These are phyloP conservation scores for Phytophthora gonapodyides DNA, from an alignment of 352 stramenopile species.

Conservation along the genomic window DNA sequence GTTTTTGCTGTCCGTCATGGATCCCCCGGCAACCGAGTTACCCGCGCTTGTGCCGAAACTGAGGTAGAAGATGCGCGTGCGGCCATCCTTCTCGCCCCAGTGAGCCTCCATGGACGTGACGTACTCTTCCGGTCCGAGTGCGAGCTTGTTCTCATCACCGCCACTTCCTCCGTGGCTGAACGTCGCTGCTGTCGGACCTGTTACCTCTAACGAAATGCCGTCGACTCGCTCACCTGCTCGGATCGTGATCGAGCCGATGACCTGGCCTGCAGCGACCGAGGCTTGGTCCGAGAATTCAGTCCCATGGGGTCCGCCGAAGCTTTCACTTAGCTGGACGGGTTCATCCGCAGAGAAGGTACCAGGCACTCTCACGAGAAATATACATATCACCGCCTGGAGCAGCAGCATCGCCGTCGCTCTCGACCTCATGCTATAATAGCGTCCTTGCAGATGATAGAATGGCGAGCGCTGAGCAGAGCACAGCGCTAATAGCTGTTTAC, in stretches of 20 bases:
- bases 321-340: conserved; percentile 24
- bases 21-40: conserved; percentile 19
- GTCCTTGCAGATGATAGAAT: conserved; percentile 16
- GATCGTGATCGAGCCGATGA: conserved; percentile 26
- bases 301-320: conserved; percentile 27
- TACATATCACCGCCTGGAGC: conserved; percentile 10
- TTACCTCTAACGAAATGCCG: conserved; percentile 26
- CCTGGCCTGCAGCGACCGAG: conserved; percentile 17
- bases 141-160: conserved; percentile 11
- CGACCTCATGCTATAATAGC: conserved; percentile 12
- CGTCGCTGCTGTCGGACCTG: conserved; percentile 14
- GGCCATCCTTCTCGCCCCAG: conserved; percentile 24
- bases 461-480: background rate
- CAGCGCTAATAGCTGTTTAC: conserved; percentile 21
- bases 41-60: conserved; percentile 29
- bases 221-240: conserved; percentile 18
- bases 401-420: background rate
- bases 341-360: conserved; percentile 16
- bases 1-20: conserved; percentile 19
- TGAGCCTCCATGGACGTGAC: conserved; percentile 37
- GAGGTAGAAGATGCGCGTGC: conserved; percentile 28
- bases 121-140: conserved; percentile 15
- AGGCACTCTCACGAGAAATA: conserved; percentile 7
- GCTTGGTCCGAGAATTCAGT: conserved; percentile 29
- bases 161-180: conserved; percentile 35